phyloP scores from a whole-genome alignment of 768 basidiomycete genomes.

The Hortiboletus flavorubellus region DNA sequence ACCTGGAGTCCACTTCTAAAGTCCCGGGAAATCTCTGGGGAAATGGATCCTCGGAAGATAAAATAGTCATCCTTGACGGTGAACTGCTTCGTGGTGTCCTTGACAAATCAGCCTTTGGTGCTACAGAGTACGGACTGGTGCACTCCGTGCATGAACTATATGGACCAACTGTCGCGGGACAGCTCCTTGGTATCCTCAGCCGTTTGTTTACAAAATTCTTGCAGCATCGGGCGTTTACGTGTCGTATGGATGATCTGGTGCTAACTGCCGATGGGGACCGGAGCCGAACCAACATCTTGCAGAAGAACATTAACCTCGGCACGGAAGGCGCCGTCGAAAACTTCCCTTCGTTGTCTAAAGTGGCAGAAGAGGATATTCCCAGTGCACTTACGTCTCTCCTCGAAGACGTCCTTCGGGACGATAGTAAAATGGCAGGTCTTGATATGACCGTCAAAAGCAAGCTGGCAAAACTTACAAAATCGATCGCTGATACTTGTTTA shows the following conservation, averaged over 20 bases:
- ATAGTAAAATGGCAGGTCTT: slow-evolving; percentile 95
- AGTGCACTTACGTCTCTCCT: slow-evolving; percentile 62
- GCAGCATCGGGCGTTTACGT: slow-evolving; percentile 95
- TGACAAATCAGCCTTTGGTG: slow-evolving; percentile 97
- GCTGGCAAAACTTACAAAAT: slow-evolving; percentile 81
- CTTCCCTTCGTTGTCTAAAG: slow-evolving; percentile 68
- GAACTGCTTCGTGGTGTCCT: slow-evolving; percentile 91
- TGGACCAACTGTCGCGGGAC: slow-evolving; percentile 84
- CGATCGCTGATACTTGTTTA: slow-evolving; percentile 84
- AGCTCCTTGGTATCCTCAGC: slow-evolving; percentile 88
- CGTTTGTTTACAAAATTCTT: slow-evolving; percentile 96
- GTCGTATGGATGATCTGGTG: slow-evolving; percentile 96
- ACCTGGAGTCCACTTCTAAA: slow-evolving; percentile 83
- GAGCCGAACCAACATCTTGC: slow-evolving; percentile 63
- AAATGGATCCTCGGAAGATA: slow-evolving; percentile 72
- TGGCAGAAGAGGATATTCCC: slow-evolving; percentile 52
- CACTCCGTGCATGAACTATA: slow-evolving; percentile 97
- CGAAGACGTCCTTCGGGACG: slow-evolving; percentile 91
- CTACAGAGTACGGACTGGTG: slow-evolving; percentile 92
- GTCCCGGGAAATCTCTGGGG: slow-evolving; percentile 88
- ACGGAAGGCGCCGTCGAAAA: slow-evolving; percentile 88
- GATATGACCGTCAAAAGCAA: slow-evolving; percentile 90
- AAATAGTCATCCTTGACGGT: slow-evolving; percentile 87
- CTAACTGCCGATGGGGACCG: slow-evolving; percentile 80
- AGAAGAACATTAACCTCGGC: slow-evolving; percentile 67